phyloP scores from a whole-genome alignment of 2,329 filamentous ascomycete species.

The Ascosphaera apis region DNA sequence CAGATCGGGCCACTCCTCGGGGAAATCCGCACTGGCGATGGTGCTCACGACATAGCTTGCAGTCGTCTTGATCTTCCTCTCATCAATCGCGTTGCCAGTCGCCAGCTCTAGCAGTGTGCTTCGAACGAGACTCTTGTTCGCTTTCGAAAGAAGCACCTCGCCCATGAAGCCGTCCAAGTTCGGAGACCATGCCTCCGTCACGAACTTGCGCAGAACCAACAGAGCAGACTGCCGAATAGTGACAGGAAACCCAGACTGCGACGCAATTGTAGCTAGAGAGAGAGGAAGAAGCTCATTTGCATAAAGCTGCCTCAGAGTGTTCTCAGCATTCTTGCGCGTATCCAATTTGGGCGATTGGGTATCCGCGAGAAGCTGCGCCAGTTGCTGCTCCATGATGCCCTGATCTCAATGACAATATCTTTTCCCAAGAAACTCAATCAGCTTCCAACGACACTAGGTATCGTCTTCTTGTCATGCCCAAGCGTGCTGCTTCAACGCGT shows the following conservation, averaged over 20 bases:
- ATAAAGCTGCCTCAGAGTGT: constrained; percentile 52
- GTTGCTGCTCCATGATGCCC: constrained; percentile 63
- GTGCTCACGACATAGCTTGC: constrained; percentile 82
- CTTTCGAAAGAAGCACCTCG: constrained; percentile 45
- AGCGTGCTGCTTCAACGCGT: neutral
- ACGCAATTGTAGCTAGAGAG: constrained; percentile 58
- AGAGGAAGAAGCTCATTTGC: constrained; percentile 48
- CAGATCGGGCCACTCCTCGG: constrained; percentile 80
- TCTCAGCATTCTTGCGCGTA: constrained; percentile 67
- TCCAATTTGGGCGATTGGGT: constrained; percentile 57
- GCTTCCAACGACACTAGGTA: neutral
- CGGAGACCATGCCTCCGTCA: constrained; percentile 63
- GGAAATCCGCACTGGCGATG: constrained; percentile 81
- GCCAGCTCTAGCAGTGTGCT: constrained; percentile 54
- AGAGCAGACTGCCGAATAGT: constrained; percentile 67
- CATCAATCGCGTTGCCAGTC: constrained; percentile 42
- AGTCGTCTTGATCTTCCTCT: constrained; percentile 71
- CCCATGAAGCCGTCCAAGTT: constrained; percentile 49
- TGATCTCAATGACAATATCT: constrained; percentile 8
- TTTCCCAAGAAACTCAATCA: neutral
- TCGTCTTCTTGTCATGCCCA: neutral
- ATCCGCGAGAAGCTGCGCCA: constrained; percentile 68
- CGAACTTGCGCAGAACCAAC: constrained; percentile 57
- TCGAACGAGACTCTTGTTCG: constrained; percentile 50
- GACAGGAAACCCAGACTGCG: constrained; percentile 47